These are phyloP conservation scores for Naumovozyma dairenensis DNA, from an alignment of 805 yeast genomes.

Conservation along the genomic window DNA sequence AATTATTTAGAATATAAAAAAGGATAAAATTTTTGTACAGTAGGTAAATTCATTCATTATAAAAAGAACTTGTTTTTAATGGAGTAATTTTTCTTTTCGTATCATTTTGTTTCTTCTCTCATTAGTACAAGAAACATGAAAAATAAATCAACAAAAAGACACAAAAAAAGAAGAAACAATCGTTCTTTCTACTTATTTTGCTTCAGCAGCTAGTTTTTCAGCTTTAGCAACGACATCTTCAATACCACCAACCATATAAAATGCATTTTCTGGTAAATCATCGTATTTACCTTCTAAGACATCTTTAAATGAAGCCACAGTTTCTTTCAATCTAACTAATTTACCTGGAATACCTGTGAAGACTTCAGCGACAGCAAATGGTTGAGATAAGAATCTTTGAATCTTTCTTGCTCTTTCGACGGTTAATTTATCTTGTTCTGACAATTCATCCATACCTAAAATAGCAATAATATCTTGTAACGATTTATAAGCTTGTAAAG, in stretches of 20 bases:
- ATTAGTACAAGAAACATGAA: too few species aligned
- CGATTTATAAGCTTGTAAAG: constrained; percentile 98
- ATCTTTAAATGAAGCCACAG: constrained; percentile 89
- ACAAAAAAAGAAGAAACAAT: too few species aligned
- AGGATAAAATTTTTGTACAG: neutral
- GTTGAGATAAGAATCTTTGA: constrained; percentile 99
- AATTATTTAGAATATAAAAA: neutral
- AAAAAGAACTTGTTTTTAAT: too few species aligned
- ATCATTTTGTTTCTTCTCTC: neutral
- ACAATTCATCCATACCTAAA: constrained; percentile 99
- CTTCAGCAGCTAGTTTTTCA: constrained; percentile 94
- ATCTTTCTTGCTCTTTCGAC: constrained; percentile 99
- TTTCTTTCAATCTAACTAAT: constrained; percentile 93
- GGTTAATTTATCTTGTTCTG: constrained; percentile 96
- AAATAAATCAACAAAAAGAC: too few species aligned
- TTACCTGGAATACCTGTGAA: constrained; percentile 99
- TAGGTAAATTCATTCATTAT: too few species aligned
- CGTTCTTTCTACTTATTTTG: constrained; percentile 40
- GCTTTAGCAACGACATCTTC: constrained; percentile 98
- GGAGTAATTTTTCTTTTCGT: neutral
- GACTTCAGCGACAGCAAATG: constrained; percentile 98
- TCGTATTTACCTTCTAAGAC: constrained; percentile 98
- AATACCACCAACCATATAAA: constrained; percentile 99
- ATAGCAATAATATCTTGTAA: constrained; percentile 99
- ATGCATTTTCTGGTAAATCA: constrained; percentile 97